Base-by-base conservation (phyloP, 2,329 filamentous ascomycete species). In the Eutypella sp. region DNA sequence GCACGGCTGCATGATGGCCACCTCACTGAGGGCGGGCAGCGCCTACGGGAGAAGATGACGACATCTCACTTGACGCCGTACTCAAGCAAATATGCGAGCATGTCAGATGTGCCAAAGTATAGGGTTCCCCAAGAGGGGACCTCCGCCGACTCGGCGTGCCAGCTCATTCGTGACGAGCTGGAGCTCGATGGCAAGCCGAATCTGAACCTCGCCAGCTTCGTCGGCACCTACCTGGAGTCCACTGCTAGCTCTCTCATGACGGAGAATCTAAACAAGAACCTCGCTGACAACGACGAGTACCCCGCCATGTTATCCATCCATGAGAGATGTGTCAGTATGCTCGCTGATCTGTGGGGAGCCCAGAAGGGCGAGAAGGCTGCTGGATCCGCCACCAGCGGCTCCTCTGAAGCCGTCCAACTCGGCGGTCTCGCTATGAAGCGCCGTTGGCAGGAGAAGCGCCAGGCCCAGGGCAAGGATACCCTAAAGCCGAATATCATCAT, bases 381-480 rank as follows among this genome's bases (percentile, higher is more conserved):
- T 43, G 85, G 85, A 2, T 79, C 81, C 0, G 83, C 84, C 3
- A 87, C 84, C 0, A 86, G 84, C 0, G 85, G 85, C 1, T 87
- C 82, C 0, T 84, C 78, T 10, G 84, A 88, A 61, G 84, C 82
- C 1, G 85, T 87, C 47, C 82, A 85, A 57, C 73, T 88, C 1
- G 85, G 82, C 25, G 83, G 82, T 1, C 67, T 88, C 18, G 84
- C 84, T 3, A 87, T 89, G 84, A 87, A 87, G 69, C 72, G 82
- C n/a, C 72, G 80, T 18, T 88, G 84, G 85, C 82, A 87, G 60
- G 79, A 85, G 56, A 76, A 74, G 54, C 73, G 83, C 22, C 69
- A 66, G 45, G 72, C 69, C 0, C 74, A 74, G 31, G 82, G 82
- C 13, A 85, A 87, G 50, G 81, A 84, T 52, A 78, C 73, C 2